Evolutionary conservation across 225 moss, liverwort and hornwort species (phyloP).

Genomic region (Takakia lepidozioides): DNA sequence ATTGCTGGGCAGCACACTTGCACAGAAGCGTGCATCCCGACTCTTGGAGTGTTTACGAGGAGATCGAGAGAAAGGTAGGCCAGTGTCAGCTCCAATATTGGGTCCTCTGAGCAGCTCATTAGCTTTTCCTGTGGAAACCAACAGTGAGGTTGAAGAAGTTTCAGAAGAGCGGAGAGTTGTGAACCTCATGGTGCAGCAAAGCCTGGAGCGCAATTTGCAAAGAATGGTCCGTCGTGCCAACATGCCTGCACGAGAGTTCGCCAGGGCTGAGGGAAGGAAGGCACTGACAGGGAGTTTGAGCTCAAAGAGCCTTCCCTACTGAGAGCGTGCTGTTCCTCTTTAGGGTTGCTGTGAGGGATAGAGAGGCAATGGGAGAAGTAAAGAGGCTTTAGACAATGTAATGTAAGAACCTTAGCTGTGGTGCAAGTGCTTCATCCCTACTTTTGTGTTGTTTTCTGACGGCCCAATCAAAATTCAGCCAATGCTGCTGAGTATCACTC

Average conservation of each 20-base stretch:
- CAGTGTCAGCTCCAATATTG: slow-evolving; percentile 38
- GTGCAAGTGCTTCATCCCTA: no score
- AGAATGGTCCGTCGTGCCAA: slow-evolving; percentile 38
- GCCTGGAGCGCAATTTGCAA: slow-evolving; percentile 49
- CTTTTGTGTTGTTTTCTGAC: no score
- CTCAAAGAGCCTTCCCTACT: slow-evolving; percentile 43
- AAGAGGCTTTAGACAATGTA: no score
- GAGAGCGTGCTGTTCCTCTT: no score
- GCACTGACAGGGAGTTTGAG: slow-evolving; percentile 23
- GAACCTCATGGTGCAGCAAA: slow-evolving; percentile 39
- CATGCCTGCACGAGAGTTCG: slow-evolving; percentile 11
- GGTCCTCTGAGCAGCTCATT: no score
- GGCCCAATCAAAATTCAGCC: no score
- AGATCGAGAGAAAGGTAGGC: slow-evolving; percentile 26
- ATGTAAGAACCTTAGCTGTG: no score
- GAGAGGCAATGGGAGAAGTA: no score
- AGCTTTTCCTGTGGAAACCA: no score
- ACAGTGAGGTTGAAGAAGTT: no score
- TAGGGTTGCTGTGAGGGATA: no score
- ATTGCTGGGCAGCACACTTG: slow-evolving; percentile 29
- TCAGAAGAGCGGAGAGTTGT: slow-evolving; percentile 28
- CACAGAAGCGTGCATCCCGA: slow-evolving; percentile 44
- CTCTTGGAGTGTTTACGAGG: slow-evolving; percentile 40
- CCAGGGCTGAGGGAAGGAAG: slow-evolving; percentile 3
- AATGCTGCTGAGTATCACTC: no score